Evolutionary conservation across 2,329 filamentous ascomycete species (phyloP).

Genomic region (Aspergillus sclerotialis): DNA sequence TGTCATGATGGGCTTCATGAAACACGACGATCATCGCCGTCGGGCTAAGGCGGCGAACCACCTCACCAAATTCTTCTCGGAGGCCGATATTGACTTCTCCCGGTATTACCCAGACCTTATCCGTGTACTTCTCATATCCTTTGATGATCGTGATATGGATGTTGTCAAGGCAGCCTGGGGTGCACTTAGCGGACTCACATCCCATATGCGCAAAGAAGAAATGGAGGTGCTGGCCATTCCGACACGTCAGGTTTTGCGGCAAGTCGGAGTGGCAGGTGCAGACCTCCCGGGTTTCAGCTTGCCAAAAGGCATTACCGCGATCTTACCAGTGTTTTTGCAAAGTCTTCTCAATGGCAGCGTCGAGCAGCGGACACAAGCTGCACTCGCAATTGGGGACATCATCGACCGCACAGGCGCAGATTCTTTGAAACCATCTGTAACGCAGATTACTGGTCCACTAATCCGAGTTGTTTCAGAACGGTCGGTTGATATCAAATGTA

Average conservation of each 20-base stretch:
- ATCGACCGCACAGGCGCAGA: conserved; percentile 86
- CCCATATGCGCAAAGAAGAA: conserved; percentile 87
- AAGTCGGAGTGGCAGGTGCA: conserved; percentile 79
- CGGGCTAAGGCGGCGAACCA: conserved; percentile 72
- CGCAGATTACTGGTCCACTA: conserved; percentile 92
- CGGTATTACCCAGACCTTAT: conserved; percentile 95
- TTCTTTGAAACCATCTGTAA: conserved; percentile 88
- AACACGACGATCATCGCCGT: conserved; percentile 85
- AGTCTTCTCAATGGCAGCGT: conserved; percentile 93
- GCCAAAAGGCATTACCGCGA: conserved; percentile 94
- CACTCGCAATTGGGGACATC: conserved; percentile 90
- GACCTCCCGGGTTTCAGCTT: conserved; percentile 81
- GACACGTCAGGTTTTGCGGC: conserved; percentile 76
- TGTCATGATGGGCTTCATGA: conserved; percentile 76
- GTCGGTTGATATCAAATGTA: conserved; percentile 82
- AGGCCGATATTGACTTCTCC: conserved; percentile 79
- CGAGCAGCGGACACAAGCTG: conserved; percentile 86
- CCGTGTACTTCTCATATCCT: conserved; percentile 80
- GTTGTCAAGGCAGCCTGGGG: conserved; percentile 89
- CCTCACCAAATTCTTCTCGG: conserved; percentile 77
- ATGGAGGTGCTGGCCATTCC: conserved; percentile 90
- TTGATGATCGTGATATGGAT: conserved; percentile 74
- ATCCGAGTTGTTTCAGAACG: conserved; percentile 97
- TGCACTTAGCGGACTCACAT: conserved; percentile 79
- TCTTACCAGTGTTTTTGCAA: conserved; percentile 94